Base-by-base conservation (phyloP, 495 filamentous ascomycete species). In the Poronia punctata region DNA sequence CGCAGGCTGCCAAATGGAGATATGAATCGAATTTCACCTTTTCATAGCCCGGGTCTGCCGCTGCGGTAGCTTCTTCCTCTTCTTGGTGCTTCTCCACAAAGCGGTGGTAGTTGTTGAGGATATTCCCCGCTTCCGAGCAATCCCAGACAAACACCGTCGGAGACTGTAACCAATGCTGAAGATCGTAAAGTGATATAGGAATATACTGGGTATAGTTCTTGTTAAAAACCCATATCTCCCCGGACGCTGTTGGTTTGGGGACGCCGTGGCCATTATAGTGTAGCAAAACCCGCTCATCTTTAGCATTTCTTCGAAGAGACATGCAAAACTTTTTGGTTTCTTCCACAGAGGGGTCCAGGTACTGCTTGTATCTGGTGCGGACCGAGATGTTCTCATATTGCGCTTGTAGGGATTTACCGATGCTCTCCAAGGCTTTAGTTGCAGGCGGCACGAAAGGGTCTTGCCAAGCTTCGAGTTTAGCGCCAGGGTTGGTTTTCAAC, bases 141-240 rank as follows among this genome's bases (percentile, higher is more conserved):
- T 99, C 92, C 71, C 90, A 99, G 26, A 99, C 93, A 54, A 90
- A 97, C 22, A 99, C 78, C 40, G 88, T 94, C 3, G 92, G 92
- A 0, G 88, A 89, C 28, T 88, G 90, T 3, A 99, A 78, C 93
- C 93, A 99, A 16, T 80, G 79, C 58, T 97, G 93, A 16, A 99
- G 73, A 50, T 99, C 92, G 57, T 95, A 97, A 7, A 99, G 65
- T 1, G 90, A 95, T 32, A 99, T 84, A 0, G 92, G 92, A 21
- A 99, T 99, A 52, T 99, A 99, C 61, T 99, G 92, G 0, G 92
- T 99, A 57, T 95, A 99, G 50, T 85, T 95, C 46, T 86, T 89
- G 65, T 99, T 99, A 64, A 99, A 98, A 2, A 97, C 93, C 92
- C 92, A 99, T 9, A 99, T 94, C 61, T 99, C 92, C 7, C 92